Conservation (phyloP, 2,329 filamentous ascomycete genomes). For the Microsporum ferrugineum region DNA sequence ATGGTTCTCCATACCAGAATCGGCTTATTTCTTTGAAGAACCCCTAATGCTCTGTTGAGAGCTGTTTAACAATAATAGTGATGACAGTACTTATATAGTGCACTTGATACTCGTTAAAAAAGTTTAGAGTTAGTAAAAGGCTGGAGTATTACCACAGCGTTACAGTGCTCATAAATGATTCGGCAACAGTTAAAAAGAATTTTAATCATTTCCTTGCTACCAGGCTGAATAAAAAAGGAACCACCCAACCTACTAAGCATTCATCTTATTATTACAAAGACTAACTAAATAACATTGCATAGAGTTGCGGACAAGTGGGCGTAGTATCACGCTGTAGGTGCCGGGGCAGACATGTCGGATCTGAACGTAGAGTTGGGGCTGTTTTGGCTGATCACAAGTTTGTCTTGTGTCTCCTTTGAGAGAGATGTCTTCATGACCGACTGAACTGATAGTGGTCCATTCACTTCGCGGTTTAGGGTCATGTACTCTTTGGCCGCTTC, state of each 20-base stretch:
- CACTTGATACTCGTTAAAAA: no score
- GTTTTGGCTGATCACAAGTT: not conserved
- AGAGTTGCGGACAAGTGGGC: not conserved
- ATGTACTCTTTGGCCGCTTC: slow-evolving; percentile 80
- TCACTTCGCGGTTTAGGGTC: slow-evolving; percentile 70
- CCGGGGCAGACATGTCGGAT: not conserved
- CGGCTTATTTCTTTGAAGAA: no score
- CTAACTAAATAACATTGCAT: not conserved
- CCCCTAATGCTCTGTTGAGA: no score
- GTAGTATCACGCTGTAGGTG: not conserved
- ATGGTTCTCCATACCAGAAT: no score
- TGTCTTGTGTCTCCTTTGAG: slow-evolving; percentile 1
- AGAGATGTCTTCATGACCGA: slow-evolving; percentile 19
- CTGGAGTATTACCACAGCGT: no score
- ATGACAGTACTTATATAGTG: no score
- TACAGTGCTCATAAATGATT: no score
- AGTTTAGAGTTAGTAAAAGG: no score
- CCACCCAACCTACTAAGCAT: not conserved
- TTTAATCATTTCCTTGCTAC: no score
- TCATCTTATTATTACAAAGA: not conserved
- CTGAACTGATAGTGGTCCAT: slow-evolving; percentile 47
- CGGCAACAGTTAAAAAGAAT: no score
- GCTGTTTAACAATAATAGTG: no score
- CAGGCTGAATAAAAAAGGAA: not conserved
- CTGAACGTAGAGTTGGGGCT: not conserved